Base-by-base conservation (phyloP, 495 filamentous ascomycete species). In the Neurospora sp. region DNA sequence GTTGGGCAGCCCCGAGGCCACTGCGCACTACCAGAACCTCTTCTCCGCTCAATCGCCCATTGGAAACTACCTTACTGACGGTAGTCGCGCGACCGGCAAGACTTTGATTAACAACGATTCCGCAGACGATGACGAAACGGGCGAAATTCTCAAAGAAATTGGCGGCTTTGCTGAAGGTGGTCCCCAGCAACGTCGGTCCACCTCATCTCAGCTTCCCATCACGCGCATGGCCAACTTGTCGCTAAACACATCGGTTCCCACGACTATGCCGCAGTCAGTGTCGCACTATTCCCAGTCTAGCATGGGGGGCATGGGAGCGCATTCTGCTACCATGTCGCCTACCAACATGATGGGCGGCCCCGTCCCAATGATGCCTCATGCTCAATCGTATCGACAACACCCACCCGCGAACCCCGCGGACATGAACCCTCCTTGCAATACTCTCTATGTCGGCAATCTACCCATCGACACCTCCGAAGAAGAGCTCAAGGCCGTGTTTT, bases 391-490 rank as follows among this genome's bases (percentile, higher is more conserved):
- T 82, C 70, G 79, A 77, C 42, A 81, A 79, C 73, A 83, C 81
- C 73, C 90, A 87, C 74, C 91, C 88, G 69, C 87, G 88, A 74
- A 88, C 88, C 74, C 87, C 14, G 96, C 96, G 39, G 96, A 99
- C 77, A 91, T 97, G 81, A 98, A 98, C 79, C 96, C 96, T 3
- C 96, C 96, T 8, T 99, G 96, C 85, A 99, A 99, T 81, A 99
- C 96, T 3, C 86, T 99, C 27, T 98, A 99, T 78, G 96, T 99
- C 39, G 96, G 96, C 27, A 99, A 99, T 77, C 86, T 99, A 47
- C 96, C 96, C 0, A 89, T 94, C 65, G 93, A 97, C 78, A 97
- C 96, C 0, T 96, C 93, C 0, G 96, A 99, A 78, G 96, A 99
- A 76, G 96, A 99, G 79, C 86, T 99, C 68, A 99, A 98, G 81